These are phyloP conservation scores for Pleurotus platypus DNA, from an alignment of 768 basidiomycete species.

Conservation along the genomic window DNA sequence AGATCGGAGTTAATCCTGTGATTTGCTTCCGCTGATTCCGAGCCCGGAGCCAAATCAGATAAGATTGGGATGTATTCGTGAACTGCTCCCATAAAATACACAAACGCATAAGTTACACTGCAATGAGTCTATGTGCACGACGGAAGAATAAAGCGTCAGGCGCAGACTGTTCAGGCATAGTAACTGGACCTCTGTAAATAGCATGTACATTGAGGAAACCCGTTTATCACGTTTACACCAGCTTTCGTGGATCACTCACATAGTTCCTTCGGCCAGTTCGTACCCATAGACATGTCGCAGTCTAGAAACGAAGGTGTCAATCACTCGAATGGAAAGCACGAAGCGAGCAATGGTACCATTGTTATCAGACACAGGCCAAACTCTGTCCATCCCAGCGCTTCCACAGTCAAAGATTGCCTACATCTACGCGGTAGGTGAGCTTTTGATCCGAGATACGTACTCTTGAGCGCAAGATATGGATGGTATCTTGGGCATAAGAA, in stretches of 20 bases:
- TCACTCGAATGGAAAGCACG: not conserved
- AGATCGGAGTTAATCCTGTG: not conserved
- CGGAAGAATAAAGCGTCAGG: too few species aligned
- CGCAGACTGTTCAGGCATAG: conserved; percentile 1
- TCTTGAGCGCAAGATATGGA: not conserved
- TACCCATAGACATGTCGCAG: conserved; percentile 14
- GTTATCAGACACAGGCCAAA: conserved; percentile 59
- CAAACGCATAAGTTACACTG: not conserved
- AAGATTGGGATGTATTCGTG: not conserved
- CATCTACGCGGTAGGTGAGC: conserved; percentile 39
- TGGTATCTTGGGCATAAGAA: conserved; percentile 7
- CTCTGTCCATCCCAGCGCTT: conserved; percentile 75
- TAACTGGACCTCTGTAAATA: conserved; percentile 1
- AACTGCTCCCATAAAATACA: not conserved
- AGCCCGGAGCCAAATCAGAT: not conserved
- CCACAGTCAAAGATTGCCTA: conserved; percentile 68
- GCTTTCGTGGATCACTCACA: conserved; percentile 19
- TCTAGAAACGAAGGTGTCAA: not conserved
- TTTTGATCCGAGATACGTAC: conserved; percentile 4
- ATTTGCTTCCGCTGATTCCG: conserved; percentile 2
- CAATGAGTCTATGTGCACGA: not conserved
- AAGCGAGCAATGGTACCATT: conserved; percentile 35
- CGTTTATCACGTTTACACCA: conserved; percentile 5
- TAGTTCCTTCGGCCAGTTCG: conserved; percentile 12
- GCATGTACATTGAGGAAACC: not conserved